phyloP scores from a whole-genome alignment of 495 filamentous ascomycete genomes.

The Neurospora cerealis region DNA sequence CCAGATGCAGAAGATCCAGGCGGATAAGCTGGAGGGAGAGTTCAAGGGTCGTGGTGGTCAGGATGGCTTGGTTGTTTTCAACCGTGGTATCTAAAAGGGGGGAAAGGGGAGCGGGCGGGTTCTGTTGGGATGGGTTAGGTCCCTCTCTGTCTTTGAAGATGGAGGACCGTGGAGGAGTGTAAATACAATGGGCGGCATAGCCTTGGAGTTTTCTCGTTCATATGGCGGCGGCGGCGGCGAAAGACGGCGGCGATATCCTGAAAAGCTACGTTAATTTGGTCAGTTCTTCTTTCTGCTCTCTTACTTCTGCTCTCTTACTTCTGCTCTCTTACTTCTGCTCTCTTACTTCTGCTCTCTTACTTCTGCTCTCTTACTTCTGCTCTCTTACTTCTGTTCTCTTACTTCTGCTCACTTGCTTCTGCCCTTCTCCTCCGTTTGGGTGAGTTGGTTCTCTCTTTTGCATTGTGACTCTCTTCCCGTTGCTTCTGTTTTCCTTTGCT shows the following conservation, averaged over 20 bases:
- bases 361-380: background rate
- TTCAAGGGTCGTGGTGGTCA: conserved; percentile 70
- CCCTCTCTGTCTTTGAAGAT: background rate
- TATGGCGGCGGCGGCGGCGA: background rate
- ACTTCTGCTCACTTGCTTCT: background rate
- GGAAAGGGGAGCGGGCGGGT: background rate
- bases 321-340: background rate
- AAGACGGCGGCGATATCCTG: background rate
- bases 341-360: too few species aligned
- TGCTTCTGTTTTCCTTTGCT: background rate
- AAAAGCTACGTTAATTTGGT: background rate
- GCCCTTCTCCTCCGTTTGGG: background rate
- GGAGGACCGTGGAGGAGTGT: background rate
- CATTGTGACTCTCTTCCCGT: background rate
- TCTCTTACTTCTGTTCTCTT: too few species aligned
- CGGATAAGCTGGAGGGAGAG: conserved; percentile 64
- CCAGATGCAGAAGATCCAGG: conserved; percentile 70
- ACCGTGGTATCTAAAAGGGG: conserved; percentile 63
- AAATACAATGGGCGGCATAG: background rate
- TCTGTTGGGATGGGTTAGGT: background rate
- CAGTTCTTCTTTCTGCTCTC: background rate
- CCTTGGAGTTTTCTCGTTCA: conserved; percentile 5
- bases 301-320: background rate
- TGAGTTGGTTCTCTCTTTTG: background rate
- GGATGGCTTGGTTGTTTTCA: conserved; percentile 75